Evolutionary conservation across 2,329 filamentous ascomycete species (phyloP), one percentile per base, ranked within the genome.

Genomic region (Biscogniauxia marginata): DNA sequence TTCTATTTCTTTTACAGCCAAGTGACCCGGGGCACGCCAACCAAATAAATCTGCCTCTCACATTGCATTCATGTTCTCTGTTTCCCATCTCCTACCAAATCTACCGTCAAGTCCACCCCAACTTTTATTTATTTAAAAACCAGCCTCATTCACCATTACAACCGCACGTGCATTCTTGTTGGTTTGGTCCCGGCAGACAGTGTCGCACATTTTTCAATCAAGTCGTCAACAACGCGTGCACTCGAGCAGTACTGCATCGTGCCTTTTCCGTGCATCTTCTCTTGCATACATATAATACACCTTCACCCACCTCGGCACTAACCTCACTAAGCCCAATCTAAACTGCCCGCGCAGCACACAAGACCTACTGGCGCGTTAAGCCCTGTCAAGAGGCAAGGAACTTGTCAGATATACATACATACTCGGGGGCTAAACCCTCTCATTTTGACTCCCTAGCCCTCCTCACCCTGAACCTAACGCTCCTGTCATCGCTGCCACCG

Each of bases 311-410:
- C 61, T 67, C 58, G 62, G 63, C 67, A 67, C 67, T 69, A 66
- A 63, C 65, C 60, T 66, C 66, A 66, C 66, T 69, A 65, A 69
- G 63, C 63, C 65, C 63, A 61, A 62, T 62, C 66, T 67, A 67
- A 68, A 65, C 66, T 39, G 30, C 9, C 30, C n/a, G 50, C 58
- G 52, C 55, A 55, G 58, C 53, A 61, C 58, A 57, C 62, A 61
- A 61, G 57, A 57, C 60, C 56, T 56, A 56, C 52, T 64, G 49
- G 58, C 46, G 56, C 55, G 55, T 58, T 64, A 64, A 59, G 55
- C 50, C 54, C 59, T 63, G 56, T 54, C 51, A 58, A 19, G n/a
- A 45, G 53, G 56, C 60, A 53, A 57, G 55, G 58, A 53, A 57
- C 58, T 56, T 39, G 30, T 39, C 30, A 39, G 30, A 39, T 39